Percentiles rank a stretch among this genome's conserved stretches.
Conservation (phyloP, 257 asterid species). For the Verbena officinalis region DNA sequence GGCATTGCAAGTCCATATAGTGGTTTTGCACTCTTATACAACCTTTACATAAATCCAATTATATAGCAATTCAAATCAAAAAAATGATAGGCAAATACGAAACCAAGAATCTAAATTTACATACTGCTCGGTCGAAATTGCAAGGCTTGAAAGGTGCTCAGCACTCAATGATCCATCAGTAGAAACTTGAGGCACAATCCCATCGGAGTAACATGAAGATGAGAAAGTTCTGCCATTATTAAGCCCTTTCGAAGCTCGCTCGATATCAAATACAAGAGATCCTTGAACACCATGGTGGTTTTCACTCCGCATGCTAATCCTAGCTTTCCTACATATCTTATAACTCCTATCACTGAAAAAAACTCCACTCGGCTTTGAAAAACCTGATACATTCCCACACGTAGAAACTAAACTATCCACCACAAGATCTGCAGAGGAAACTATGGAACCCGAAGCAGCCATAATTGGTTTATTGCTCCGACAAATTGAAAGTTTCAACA, state of each 20-base stretch:
- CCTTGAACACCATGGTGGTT: slow-evolving; percentile 30
- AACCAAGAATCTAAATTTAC: slow-evolving; percentile 30
- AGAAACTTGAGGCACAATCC: slow-evolving; percentile 42
- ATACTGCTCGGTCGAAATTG: slow-evolving; percentile 59
- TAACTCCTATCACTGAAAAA: slow-evolving; percentile 44
- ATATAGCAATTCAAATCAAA: background rate
- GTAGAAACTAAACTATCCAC: slow-evolving; percentile 51
- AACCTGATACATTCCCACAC: slow-evolving; percentile 51
- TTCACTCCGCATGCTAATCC: slow-evolving; percentile 45
- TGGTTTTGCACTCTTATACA: background rate
- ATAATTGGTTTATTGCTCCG: slow-evolving; percentile 29
- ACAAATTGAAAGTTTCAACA: slow-evolving; percentile 18
- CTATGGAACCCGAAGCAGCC: slow-evolving; percentile 60
- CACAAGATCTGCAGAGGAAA: slow-evolving; percentile 59
- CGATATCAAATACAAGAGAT: slow-evolving; percentile 27
- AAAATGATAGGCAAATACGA: background rate
- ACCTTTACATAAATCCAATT: background rate
- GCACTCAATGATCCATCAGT: slow-evolving; percentile 45
- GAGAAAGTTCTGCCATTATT: slow-evolving; percentile 38
- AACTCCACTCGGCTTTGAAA: slow-evolving; percentile 50
- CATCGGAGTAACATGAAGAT: slow-evolving; percentile 57
- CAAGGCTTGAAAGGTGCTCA: slow-evolving; percentile 51
- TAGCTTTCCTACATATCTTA: slow-evolving; percentile 41
- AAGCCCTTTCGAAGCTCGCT: slow-evolving; percentile 32
- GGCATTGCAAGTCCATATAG: no score